Evolutionary conservation across 148 eudicot genomes (phyloP).

Genomic region (Hydrangea macrophylla): DNA sequence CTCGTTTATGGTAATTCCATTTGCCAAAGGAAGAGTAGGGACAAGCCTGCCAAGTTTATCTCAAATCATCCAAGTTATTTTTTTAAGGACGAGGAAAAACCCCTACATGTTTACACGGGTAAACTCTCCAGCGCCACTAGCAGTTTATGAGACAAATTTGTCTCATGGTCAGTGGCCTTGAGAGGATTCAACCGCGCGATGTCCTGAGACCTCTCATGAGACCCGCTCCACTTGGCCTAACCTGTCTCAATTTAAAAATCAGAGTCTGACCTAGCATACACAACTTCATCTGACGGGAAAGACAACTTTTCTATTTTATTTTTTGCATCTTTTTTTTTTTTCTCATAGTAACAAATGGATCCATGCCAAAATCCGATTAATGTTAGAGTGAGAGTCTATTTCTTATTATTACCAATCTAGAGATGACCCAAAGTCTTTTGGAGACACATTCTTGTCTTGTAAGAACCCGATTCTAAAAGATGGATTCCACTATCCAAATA

Average conservation of each 20-base stretch:
- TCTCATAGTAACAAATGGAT: neutral
- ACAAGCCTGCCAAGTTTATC: neutral
- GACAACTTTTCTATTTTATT: neutral
- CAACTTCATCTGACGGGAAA: neutral
- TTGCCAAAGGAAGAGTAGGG: neutral
- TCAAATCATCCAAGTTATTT: no score
- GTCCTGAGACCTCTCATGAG: no score
- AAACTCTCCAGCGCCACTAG: no score
- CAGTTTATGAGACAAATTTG: no score
- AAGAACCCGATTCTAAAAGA: neutral
- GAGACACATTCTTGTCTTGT: neutral
- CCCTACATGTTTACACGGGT: no score
- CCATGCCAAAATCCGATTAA: neutral
- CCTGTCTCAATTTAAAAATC: neutral
- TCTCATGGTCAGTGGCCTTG: no score
- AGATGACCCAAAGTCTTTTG: no score
- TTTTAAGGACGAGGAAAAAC: no score
- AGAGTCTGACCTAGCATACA: neutral
- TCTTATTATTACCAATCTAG: neutral
- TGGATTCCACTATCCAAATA: neutral
- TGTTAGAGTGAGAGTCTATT: neutral
- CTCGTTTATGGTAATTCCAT: neutral
- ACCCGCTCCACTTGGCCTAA: no score
- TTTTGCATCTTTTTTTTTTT: neutral
- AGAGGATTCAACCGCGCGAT: no score